phyloP scores from a whole-genome alignment of 2,329 filamentous ascomycete species.

The Claviceps quebecensis region DNA sequence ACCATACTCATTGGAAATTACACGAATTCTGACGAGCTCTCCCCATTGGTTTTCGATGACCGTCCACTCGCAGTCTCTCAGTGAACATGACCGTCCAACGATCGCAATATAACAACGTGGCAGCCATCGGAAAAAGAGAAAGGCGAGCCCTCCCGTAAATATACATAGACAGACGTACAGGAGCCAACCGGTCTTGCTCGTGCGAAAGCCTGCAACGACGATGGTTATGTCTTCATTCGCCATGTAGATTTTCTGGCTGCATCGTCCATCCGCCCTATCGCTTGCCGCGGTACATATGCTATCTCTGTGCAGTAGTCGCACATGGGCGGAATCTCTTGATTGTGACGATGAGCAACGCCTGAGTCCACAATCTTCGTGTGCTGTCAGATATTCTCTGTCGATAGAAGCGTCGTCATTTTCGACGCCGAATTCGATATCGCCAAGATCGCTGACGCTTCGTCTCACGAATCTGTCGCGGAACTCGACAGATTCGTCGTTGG shows the following conservation, averaged over 20 bases:
- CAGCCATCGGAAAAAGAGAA: conserved; percentile 77
- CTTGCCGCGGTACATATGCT: conserved; percentile 58
- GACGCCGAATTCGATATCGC: conserved; percentile 25
- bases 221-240: conserved; percentile 87
- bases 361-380: conserved; percentile 32
- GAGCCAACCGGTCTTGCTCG: conserved; percentile 53
- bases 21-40: conserved; percentile 65
- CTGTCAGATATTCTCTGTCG: conserved; percentile 26
- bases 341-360: conserved; percentile 49
- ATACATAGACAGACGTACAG: conserved; percentile 59
- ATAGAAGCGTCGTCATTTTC: conserved; percentile 25
- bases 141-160: conserved; percentile 62
- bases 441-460: conserved; percentile 23
- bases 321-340: conserved; percentile 42
- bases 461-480: conserved; percentile 13
- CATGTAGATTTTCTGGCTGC: conserved; percentile 86
- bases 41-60: conserved; percentile 97
- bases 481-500: conserved; percentile 17
- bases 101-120: conserved; percentile 74
- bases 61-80: conserved; percentile 75
- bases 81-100: conserved; percentile 51
- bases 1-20: conserved; percentile 41
- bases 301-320: conserved; percentile 55
- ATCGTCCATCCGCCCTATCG: conserved; percentile 45
- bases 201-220: conserved; percentile 81